Evolutionary conservation across 352 stramenopile species (phyloP), one percentile per base, ranked within the genome.

Genomic region (Pythium folliculosum): DNA sequence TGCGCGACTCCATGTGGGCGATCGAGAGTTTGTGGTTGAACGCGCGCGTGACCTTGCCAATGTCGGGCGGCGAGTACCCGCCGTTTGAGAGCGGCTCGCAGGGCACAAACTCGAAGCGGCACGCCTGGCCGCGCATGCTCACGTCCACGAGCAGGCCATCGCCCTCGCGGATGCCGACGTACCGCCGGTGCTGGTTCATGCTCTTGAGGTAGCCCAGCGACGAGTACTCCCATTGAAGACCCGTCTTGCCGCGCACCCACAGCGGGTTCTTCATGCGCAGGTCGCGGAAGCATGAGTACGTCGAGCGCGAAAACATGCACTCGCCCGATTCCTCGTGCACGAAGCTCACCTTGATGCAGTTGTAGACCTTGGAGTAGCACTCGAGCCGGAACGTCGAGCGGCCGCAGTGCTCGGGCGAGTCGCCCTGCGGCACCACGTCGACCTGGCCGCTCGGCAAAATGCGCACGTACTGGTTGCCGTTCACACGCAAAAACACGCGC

Each of bases 181-280:
- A 96, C 44, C 88, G 80, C 47, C 88, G 84, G 59, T 96, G 88
- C 72, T 96, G 88, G 75, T 94, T 95, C 87, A 95, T 94, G 72
- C 87, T 95, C 66, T 91, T 86, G 35, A 95, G 75, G 61, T 92
- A 82, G 19, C 87, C 87, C 1, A 90, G 75, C 4, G 85, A 88
- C 27, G 85, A 94, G 57, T 94, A 92, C 56, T 94, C 87, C 85
- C 85, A 95, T 50, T 87, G 82, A 10, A 94, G 70, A 0, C 87
- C 87, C 0, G 84, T 80, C 51, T 81, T 90, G 53, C 87, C 87
- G 0, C 87, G 81, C 30, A 84, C 71, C 21, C 30, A 69, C 45
- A 76, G 73, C 10, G 80, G 70, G 22, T 78, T 80, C 67, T 95
- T 95, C 85, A 95, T 92, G 35, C 81, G 84, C 43, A 94, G 69